A percentile compares a stretch with the other conserved stretches of the same genome.
These are phyloP conservation scores for Basidiobolus heterosporus DNA, from an alignment of 371 early-diverging fungal species.

Conservation along the genomic window DNA sequence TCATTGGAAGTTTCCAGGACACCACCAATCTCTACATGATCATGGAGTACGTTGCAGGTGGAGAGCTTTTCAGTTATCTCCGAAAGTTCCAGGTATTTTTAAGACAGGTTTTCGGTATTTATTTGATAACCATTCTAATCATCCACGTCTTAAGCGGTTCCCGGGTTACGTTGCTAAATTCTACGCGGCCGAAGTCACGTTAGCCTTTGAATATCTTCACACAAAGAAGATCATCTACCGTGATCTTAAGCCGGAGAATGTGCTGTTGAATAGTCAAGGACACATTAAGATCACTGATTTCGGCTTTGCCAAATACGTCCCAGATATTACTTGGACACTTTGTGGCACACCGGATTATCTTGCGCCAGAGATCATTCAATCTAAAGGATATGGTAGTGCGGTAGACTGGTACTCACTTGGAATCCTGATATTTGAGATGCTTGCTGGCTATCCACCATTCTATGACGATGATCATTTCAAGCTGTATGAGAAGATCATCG, in stretches of 20 bases:
- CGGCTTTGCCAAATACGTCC: slow-evolving; percentile 94
- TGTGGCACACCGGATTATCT: slow-evolving; percentile 98
- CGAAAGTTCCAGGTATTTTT: slow-evolving; percentile 38
- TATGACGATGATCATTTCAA: slow-evolving; percentile 90
- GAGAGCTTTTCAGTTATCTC: slow-evolving; percentile 78
- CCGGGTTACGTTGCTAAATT: slow-evolving; percentile 77
- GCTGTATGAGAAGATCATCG: slow-evolving; percentile 87
- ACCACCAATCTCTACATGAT: slow-evolving; percentile 69
- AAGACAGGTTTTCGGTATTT: background rate
- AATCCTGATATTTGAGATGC: slow-evolving; percentile 87
- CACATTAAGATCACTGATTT: slow-evolving; percentile 98
- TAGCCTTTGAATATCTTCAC: slow-evolving; percentile 80
- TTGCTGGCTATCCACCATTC: slow-evolving; percentile 87
- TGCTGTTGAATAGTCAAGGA: slow-evolving; percentile 78
- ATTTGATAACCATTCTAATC: background rate
- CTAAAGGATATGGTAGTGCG: slow-evolving; percentile 84
- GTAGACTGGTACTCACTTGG: slow-evolving; percentile 97
- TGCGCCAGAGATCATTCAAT: slow-evolving; percentile 94
- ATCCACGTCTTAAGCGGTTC: slow-evolving; percentile 34
- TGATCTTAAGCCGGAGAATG: slow-evolving; percentile 90
- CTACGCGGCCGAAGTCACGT: slow-evolving; percentile 58
- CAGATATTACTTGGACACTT: slow-evolving; percentile 89
- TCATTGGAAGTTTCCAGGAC: slow-evolving; percentile 85
- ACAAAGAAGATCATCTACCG: slow-evolving; percentile 80
- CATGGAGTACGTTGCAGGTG: slow-evolving; percentile 89